Conservation (phyloP, 345 rosid genomes). For the Mallotus nudiflorus region DNA sequence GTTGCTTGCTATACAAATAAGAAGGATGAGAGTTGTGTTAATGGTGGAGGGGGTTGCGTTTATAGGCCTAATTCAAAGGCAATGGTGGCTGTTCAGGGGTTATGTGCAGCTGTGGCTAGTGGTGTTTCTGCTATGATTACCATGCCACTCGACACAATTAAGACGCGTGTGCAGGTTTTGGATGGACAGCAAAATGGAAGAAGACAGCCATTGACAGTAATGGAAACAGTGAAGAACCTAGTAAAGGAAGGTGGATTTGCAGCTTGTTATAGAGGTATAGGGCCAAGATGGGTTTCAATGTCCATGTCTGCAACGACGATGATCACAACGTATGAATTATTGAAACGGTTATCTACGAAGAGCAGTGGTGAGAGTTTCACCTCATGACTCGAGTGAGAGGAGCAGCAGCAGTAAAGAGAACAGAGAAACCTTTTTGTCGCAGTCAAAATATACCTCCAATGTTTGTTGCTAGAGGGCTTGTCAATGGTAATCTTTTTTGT, state of each 20-base stretch:
- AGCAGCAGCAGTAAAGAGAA: neutral
- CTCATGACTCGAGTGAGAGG: slow-evolving; percentile 16
- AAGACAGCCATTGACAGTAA: slow-evolving; percentile 56
- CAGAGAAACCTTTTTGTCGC: neutral
- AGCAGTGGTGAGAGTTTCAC: slow-evolving; percentile 30
- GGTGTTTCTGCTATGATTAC: slow-evolving; percentile 76
- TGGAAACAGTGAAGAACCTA: slow-evolving; percentile 58
- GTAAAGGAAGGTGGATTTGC: slow-evolving; percentile 71
- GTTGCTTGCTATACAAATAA: slow-evolving; percentile 33
- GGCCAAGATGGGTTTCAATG: slow-evolving; percentile 96
- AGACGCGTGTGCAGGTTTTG: slow-evolving; percentile 81
- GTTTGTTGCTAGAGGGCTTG: neutral
- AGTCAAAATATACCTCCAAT: no score
- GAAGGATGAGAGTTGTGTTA: slow-evolving; percentile 26
- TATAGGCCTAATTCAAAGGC: slow-evolving; percentile 45
- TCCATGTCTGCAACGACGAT: slow-evolving; percentile 83
- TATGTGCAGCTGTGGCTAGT: slow-evolving; percentile 81
- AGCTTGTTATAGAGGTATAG: slow-evolving; percentile 85
- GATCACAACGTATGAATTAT: slow-evolving; percentile 85
- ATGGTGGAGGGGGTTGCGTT: slow-evolving; percentile 9
- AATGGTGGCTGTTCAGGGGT: slow-evolving; percentile 55
- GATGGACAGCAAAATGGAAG: slow-evolving; percentile 69
- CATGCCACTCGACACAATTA: slow-evolving; percentile 85
- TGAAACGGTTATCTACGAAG: slow-evolving; percentile 77
- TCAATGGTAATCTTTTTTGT: slow-evolving; percentile 23